phyloP scores from a whole-genome alignment of 768 basidiomycete species.

The Panaeolus papilionaceus region DNA sequence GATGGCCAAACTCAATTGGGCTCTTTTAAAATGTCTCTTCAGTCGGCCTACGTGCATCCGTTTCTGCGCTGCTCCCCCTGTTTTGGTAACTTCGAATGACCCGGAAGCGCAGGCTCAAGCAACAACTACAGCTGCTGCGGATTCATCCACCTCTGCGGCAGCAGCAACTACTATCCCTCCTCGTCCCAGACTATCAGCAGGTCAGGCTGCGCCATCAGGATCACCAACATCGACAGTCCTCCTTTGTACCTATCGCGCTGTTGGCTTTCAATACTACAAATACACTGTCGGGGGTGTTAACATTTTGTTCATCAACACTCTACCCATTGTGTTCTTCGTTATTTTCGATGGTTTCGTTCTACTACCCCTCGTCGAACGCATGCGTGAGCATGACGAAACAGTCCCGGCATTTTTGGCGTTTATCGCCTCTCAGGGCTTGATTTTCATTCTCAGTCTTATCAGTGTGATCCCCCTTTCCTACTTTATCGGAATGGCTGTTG shows the following conservation, averaged over 20 bases:
- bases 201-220: constrained; percentile 88
- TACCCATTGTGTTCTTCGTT: constrained; percentile 94
- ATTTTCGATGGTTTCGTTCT: constrained; percentile 93
- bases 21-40: constrained; percentile 84
- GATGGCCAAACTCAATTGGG: constrained; percentile 98
- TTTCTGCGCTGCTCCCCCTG: constrained; percentile 88
- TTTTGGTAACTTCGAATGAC: constrained; percentile 56
- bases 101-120: constrained; percentile 34
- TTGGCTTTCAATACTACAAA: constrained; percentile 95
- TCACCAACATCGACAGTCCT: constrained; percentile 87
- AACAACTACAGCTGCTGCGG: constrained; percentile 20
- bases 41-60: constrained; percentile 83
- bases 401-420: constrained; percentile 70
- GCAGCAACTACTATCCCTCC: constrained; percentile 31
- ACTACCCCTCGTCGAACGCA: constrained; percentile 69
- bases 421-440: constrained; percentile 74
- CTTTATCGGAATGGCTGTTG: constrained; percentile 99
- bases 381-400: constrained; percentile 56
- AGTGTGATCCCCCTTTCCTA: constrained; percentile 97
- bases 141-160: constrained; percentile 28
- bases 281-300: constrained; percentile 99
- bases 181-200: constrained; percentile 77
- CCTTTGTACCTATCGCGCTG: constrained; percentile 92
- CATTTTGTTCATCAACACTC: constrained; percentile 95
- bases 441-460: constrained; percentile 85